Percentiles rank a stretch among this genome's conserved stretches.
phyloP scores from a whole-genome alignment of 2,329 filamentous ascomycete species.

The Penicillium sp. region DNA sequence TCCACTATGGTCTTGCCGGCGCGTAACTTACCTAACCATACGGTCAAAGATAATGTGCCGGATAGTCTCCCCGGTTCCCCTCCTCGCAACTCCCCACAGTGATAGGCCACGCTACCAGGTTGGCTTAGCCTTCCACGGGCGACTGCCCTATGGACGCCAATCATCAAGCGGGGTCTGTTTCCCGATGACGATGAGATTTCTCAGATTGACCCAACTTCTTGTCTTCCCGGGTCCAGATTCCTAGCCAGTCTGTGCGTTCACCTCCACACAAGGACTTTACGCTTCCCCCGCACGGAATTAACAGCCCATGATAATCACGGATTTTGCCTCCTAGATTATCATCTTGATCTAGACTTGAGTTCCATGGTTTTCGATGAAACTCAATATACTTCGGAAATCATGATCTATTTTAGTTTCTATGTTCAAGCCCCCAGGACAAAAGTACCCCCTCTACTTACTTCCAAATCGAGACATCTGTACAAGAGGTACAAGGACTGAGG shows the following conservation, averaged over 20 bases:
- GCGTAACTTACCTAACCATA: background rate
- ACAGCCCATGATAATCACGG: background rate
- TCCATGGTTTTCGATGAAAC: background rate
- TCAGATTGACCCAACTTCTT: background rate
- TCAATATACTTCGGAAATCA: background rate
- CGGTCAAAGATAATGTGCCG: background rate
- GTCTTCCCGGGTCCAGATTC: constrained; percentile 15
- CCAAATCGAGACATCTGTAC: background rate
- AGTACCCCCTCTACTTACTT: background rate
- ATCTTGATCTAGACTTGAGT: background rate
- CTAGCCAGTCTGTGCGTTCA: constrained; percentile 4
- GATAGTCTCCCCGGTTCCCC: background rate
- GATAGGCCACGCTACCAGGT: background rate
- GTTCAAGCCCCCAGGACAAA: background rate
- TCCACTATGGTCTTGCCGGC: background rate
- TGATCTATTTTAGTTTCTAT: background rate
- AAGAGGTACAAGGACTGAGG: background rate
- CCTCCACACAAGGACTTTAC: background rate
- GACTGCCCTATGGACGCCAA: constrained; percentile 3
- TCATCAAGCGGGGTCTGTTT: background rate
- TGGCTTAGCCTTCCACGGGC: constrained; percentile 4
- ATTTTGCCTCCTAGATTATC: background rate
- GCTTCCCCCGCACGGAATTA: background rate
- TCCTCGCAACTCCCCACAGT: background rate
- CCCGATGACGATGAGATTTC: constrained; percentile 12